Evolutionary conservation across 2,329 filamentous ascomycete species (phyloP).

Genomic region (Blumeriella jaapii): DNA sequence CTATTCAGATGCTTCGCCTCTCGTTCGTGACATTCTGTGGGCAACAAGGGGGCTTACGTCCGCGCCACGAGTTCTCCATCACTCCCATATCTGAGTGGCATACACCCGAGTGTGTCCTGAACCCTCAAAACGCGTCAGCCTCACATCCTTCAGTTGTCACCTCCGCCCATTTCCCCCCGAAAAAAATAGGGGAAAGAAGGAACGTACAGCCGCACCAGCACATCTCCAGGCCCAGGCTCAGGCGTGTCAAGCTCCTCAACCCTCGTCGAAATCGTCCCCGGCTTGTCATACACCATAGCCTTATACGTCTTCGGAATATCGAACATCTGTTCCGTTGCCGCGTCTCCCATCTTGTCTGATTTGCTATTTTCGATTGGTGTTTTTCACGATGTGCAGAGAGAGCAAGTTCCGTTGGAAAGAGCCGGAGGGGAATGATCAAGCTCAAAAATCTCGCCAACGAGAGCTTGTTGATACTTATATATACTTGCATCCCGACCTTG

Average conservation of each 20-base stretch:
- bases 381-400: too few relatives aligned
- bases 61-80: conserved; percentile 34
- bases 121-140: conserved; percentile 23
- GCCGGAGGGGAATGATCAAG: too few relatives aligned
- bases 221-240: conserved; percentile 50
- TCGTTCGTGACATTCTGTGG: not conserved
- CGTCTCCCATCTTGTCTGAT: conserved; percentile 20
- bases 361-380: too few relatives aligned
- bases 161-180: too few relatives aligned
- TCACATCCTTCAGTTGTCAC: too few relatives aligned
- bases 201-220: conserved; percentile 47
- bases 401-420: too few relatives aligned
- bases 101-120: conserved; percentile 47
- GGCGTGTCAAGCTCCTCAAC: conserved; percentile 52
- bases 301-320: conserved; percentile 48
- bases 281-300: conserved; percentile 52
- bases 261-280: conserved; percentile 53
- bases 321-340: conserved; percentile 17
- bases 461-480: too few relatives aligned
- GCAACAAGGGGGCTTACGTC: conserved; percentile 16
- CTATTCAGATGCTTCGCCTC: not conserved
- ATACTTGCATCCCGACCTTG: too few relatives aligned
- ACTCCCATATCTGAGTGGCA: conserved; percentile 52
- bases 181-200: not conserved
- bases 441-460: too few relatives aligned